phyloP scores from a whole-genome alignment of 495 filamentous ascomycete genomes.

The Pyrenopolyporus hunteri region DNA sequence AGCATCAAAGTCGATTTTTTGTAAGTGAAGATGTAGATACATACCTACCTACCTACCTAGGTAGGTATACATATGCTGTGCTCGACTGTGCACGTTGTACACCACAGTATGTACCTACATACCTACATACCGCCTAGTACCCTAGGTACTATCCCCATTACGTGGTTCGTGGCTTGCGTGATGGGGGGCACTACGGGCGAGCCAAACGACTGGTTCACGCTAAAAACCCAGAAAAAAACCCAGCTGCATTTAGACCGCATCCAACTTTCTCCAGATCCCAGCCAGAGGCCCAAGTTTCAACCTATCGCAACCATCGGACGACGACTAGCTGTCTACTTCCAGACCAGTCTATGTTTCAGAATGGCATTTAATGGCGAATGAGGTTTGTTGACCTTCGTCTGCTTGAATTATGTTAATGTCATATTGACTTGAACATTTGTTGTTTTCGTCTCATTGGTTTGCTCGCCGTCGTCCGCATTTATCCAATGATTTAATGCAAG shows the following conservation, averaged over 20 bases:
- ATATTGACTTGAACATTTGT: constrained; percentile 1
- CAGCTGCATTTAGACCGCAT: neutral
- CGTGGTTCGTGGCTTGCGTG: constrained; percentile 16
- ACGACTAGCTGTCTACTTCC: constrained; percentile 3
- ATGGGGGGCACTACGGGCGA: neutral
- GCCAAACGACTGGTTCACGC: constrained; percentile 13
- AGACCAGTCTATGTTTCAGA: constrained; percentile 29
- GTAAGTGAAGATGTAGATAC: too few relatives aligned
- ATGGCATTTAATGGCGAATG: constrained; percentile 10
- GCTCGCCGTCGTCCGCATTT: neutral
- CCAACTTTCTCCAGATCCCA: constrained; percentile 5
- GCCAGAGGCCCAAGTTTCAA: neutral
- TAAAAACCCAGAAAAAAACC: too few relatives aligned
- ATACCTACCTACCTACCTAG: too few relatives aligned
- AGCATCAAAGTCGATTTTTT: too few relatives aligned
- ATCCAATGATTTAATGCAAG: neutral
- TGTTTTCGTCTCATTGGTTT: constrained; percentile 2
- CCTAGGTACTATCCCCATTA: too few relatives aligned
- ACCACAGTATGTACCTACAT: neutral
- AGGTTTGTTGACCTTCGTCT: constrained; percentile 1
- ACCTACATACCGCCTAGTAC: neutral
- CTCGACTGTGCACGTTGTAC: neutral
- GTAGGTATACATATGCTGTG: too few relatives aligned
- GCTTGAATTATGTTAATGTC: constrained; percentile 4
- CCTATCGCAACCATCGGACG: constrained; percentile 17